phyloP scores from a whole-genome alignment of 192 early-diverging fungal species.

The Rhizophagus sp. region DNA sequence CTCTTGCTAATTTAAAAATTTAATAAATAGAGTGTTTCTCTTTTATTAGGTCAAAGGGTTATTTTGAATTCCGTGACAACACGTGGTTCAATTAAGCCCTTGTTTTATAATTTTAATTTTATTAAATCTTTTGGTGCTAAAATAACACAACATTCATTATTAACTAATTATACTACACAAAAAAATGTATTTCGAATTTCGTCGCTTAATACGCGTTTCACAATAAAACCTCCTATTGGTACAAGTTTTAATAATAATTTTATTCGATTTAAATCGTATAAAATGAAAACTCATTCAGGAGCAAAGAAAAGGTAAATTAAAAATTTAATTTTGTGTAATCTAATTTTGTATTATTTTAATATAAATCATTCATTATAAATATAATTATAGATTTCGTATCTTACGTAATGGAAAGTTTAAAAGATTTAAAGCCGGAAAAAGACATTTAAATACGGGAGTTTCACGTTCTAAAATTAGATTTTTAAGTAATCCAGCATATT shows the following conservation, averaged over 20 bases:
- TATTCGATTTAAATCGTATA: not conserved
- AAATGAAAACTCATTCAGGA: constrained; percentile 18
- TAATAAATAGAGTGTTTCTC: not conserved
- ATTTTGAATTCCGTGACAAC: not conserved
- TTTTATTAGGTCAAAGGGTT: not conserved
- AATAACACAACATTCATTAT: not conserved
- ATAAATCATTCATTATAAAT: not conserved
- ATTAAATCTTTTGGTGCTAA: not conserved
- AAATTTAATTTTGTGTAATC: not conserved
- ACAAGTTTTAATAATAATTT: not conserved
- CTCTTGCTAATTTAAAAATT: not conserved
- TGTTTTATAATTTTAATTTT: not conserved
- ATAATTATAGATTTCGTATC: constrained; percentile 1
- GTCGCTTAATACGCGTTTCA: not conserved
- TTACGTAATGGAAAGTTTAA: constrained; percentile 6
- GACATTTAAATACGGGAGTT: constrained; percentile 22
- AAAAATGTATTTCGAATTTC: not conserved
- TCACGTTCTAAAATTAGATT: constrained; percentile 1
- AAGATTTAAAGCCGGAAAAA: constrained; percentile 16
- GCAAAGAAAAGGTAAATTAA: constrained; percentile 16
- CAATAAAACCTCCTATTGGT: not conserved
- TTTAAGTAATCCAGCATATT: not conserved
- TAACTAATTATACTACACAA: not conserved
- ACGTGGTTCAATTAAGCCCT: not conserved
- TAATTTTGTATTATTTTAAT: not conserved